Evolutionary conservation across 345 rosid species (phyloP).

Genomic region (Nasturtium officinale): DNA sequence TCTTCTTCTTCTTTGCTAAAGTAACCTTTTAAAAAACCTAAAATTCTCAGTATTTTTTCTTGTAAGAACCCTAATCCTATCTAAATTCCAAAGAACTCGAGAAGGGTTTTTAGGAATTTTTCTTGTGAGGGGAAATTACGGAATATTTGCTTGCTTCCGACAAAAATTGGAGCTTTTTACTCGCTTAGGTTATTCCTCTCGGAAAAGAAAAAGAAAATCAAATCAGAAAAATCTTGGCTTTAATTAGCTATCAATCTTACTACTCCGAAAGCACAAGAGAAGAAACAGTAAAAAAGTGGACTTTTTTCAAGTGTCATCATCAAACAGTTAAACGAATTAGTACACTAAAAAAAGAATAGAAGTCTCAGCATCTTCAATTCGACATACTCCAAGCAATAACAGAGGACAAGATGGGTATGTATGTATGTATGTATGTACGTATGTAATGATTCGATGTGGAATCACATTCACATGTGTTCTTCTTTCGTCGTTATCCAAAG

Average conservation of each 20-base stretch:
- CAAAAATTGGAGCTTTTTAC: slow-evolving; percentile 35
- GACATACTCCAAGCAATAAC: neutral
- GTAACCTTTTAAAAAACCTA: slow-evolving; percentile 6
- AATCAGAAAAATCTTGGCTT: slow-evolving; percentile 20
- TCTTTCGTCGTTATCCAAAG: slow-evolving; percentile 15
- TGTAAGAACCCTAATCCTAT: neutral
- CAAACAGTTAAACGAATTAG: slow-evolving; percentile 4
- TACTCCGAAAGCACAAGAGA: slow-evolving; percentile 10
- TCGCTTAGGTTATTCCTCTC: slow-evolving; percentile 37
- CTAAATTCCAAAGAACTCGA: neutral
- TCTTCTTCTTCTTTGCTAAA: slow-evolving; percentile 29
- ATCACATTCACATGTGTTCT: slow-evolving; percentile 26
- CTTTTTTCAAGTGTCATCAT: slow-evolving; percentile 20
- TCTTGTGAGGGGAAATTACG: neutral
- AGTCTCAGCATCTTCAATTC: neutral
- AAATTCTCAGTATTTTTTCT: neutral
- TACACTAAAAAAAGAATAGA: neutral
- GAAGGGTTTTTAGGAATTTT: neutral
- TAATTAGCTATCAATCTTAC: slow-evolving; percentile 38
- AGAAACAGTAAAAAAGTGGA: slow-evolving; percentile 1
- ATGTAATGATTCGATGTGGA: neutral
- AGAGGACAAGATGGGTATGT: slow-evolving; percentile 11
- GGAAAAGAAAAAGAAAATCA: slow-evolving; percentile 9
- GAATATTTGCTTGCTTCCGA: slow-evolving; percentile 54
- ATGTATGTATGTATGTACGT: neutral